Conservation (phyloP, 202 grass and related monocot species). For the Carex arenaria region DNA sequence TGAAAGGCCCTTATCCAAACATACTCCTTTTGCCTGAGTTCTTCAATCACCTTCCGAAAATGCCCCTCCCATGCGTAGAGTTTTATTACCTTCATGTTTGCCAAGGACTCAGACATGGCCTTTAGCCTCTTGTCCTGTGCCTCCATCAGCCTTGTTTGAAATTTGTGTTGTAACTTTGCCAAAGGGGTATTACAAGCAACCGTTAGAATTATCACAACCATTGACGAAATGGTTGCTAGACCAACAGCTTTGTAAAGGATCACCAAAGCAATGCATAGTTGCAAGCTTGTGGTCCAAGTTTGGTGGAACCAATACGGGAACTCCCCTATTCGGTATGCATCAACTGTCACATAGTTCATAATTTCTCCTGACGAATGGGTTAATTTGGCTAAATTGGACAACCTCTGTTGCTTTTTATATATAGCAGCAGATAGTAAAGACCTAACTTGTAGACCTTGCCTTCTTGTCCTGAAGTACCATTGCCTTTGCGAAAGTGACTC, state of each 20-base stretch:
- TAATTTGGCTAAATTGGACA: conserved; percentile 63
- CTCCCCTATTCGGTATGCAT: conserved; percentile 82
- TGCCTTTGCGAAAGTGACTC: conserved; percentile 85
- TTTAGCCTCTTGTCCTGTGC: conserved; percentile 81
- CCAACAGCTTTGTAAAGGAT: conserved; percentile 82
- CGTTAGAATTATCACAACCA: conserved; percentile 66
- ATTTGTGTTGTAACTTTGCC: conserved; percentile 79
- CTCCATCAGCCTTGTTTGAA: conserved; percentile 78
- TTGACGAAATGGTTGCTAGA: conserved; percentile 47
- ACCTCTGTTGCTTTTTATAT: conserved; percentile 79
- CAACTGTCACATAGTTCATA: conserved; percentile 88
- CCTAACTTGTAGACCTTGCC: conserved; percentile 68
- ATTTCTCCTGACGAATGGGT: conserved; percentile 80
- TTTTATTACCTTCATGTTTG: conserved; percentile 81
- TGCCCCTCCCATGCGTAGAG: conserved; percentile 91
- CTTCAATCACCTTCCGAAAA: conserved; percentile 78
- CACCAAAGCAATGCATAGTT: conserved; percentile 64
- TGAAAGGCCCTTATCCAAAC: conserved; percentile 81
- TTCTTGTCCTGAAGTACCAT: conserved; percentile 80
- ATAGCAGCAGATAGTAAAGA: conserved; percentile 69
- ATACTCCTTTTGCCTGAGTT: conserved; percentile 63
- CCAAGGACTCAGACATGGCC: conserved; percentile 72
- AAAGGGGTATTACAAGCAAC: conserved; percentile 72
- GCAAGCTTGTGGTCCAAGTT: conserved; percentile 73
- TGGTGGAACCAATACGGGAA: conserved; percentile 96